Percentiles rank a stretch among this genome's conserved stretches.
Conservation (phyloP, 73 alveolate species). For the Tetrahymena elliotti region DNA sequence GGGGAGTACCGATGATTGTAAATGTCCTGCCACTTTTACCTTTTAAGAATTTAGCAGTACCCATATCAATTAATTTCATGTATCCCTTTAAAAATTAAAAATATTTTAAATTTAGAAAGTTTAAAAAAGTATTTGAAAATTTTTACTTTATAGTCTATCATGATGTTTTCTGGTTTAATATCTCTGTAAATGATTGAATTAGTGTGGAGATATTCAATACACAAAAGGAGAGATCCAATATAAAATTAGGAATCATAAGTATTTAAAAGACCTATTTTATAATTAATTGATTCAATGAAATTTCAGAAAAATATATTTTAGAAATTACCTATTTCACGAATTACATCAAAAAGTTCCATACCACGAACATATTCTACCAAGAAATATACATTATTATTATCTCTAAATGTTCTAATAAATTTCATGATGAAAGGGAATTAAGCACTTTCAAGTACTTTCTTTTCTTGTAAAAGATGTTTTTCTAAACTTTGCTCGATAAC, state of each 20-base stretch:
- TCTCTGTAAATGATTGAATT: conserved; percentile 59
- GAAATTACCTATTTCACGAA: conserved; percentile 35
- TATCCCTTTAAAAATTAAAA: conserved; percentile 19
- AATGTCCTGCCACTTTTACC: conserved; percentile 53
- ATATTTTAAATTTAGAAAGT: neutral
- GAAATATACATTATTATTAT: conserved; percentile 25
- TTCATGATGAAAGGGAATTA: neutral
- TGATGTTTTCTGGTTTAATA: conserved; percentile 61
- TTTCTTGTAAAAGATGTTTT: conserved; percentile 15
- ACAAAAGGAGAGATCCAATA: conserved; percentile 42
- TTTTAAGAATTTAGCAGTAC: conserved; percentile 53
- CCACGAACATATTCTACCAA: conserved; percentile 30
- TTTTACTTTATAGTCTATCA: conserved; percentile 44
- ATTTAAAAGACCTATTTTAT: conserved; percentile 26
- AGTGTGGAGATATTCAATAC: conserved; percentile 60
- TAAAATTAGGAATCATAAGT: conserved; percentile 56
- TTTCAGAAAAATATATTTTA: too few species aligned
- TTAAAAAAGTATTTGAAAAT: neutral
- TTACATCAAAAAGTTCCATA: conserved; percentile 32
- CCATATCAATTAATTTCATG: conserved; percentile 57
- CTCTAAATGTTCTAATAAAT: conserved; percentile 29
- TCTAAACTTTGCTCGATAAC: conserved; percentile 11
- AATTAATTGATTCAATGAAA: too few species aligned
- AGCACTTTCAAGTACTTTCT: conserved; percentile 25
- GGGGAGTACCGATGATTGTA: conserved; percentile 71